Evolutionary conservation across 1,139 yeast genomes (phyloP).

Genomic region (Kurtzmaniella natalensis): DNA sequence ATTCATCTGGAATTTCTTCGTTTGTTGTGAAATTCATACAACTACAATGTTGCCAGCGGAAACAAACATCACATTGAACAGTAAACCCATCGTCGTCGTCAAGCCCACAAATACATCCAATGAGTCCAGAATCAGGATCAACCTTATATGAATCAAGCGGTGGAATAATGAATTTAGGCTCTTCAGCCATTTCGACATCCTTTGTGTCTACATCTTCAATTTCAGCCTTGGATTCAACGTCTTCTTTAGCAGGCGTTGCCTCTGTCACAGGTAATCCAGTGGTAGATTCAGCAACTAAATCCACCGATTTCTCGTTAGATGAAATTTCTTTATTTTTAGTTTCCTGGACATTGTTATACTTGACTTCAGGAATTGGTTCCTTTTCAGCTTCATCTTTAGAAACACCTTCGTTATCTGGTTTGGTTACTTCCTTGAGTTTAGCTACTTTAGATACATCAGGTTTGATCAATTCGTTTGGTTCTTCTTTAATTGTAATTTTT

Average conservation of each 20-base stretch:
- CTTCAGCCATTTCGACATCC: conserved; percentile 7
- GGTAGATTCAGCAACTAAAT: neutral
- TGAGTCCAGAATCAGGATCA: conserved; percentile 76
- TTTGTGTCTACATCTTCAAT: conserved; percentile 5
- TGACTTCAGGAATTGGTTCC: too few relatives aligned
- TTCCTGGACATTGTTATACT: too few relatives aligned
- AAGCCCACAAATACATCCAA: conserved; percentile 85
- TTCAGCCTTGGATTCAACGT: conserved; percentile 4
- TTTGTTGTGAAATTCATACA: conserved; percentile 77
- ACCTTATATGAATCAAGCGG: conserved; percentile 49
- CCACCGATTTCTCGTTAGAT: neutral
- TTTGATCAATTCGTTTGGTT: too few relatives aligned
- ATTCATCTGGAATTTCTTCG: conserved; percentile 72
- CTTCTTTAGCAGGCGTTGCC: neutral
- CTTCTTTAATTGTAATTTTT: too few relatives aligned
- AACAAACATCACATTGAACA: conserved; percentile 87
- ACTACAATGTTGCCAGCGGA: conserved; percentile 90
- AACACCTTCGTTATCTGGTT: too few relatives aligned
- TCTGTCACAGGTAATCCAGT: neutral
- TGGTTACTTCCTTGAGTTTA: too few relatives aligned
- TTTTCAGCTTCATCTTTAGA: too few relatives aligned
- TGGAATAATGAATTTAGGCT: conserved; percentile 17
- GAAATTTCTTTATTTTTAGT: too few relatives aligned
- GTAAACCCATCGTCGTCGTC: conserved; percentile 95
- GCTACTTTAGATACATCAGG: too few relatives aligned